Base-by-base conservation (phyloP, 129 eudicot species). In the Pseudognaphalium luteoalbum region DNA sequence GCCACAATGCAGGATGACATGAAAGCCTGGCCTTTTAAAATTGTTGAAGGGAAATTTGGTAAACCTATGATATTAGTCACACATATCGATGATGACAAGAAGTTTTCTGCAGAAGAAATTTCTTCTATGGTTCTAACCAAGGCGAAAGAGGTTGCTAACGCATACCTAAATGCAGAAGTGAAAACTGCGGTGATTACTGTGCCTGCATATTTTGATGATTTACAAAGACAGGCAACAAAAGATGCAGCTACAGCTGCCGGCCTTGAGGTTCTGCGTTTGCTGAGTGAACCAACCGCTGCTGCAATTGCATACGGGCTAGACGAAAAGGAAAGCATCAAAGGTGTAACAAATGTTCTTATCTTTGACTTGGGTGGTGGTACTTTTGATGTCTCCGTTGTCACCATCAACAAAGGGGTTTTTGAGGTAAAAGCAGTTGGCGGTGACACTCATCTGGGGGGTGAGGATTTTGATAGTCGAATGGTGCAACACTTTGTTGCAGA, bases 21-120 rank as follows among this genome's bases (percentile, higher is more conserved):
- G 87, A 87, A 77, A 57, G 80, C 73, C n/a, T 87, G 92, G 87
- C 92, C 92, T 2, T 85, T 87, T 71, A 81, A 68, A 39, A 85
- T 85, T 25, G 33, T 73, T 17, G 19, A 84, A 5, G 91, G 88
- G 20, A 66, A 82, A 3, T 82, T 70, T 20, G 91, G 81, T 1
- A 87, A 84, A 70, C 88, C 92, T 0, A 69, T 82, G 83, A 85
- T 87, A 11, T 58, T 66, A 6, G 87, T 85, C 9, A 56, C 28
- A 1, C 80, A 82, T 75, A 80, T 74, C 39, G 89, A 87, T 4
- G 85, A 76, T 19, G 32, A 80, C 30, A 87, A 84, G 62, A 73
- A 42, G 58, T 87, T 84, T 39, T 22, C 87, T 3, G 51, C 88
- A 0, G 88, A 84, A 60, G 92, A 87, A 44, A 81, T 87, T 0